These are phyloP conservation scores for Marasmius tenuissimus DNA, from an alignment of 1,284 basidiomycete species.

Conservation along the genomic window DNA sequence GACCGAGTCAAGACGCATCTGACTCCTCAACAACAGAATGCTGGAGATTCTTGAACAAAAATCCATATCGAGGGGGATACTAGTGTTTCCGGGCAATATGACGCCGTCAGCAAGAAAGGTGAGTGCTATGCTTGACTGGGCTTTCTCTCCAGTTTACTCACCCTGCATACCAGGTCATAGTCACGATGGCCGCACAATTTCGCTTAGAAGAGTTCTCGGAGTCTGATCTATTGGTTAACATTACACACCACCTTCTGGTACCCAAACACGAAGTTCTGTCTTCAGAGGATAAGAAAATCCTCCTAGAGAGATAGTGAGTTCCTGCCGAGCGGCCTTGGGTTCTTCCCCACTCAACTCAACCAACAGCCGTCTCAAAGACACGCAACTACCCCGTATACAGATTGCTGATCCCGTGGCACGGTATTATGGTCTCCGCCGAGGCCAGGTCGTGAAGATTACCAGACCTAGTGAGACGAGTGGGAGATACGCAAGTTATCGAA, in stretches of 20 bases:
- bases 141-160: constrained; percentile 5
- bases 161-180: constrained; percentile 66
- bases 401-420: constrained; percentile 94
- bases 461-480: constrained; percentile 96
- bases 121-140: constrained; percentile 17
- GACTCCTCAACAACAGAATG: constrained; percentile 54
- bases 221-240: constrained; percentile 95
- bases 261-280: constrained; percentile 91
- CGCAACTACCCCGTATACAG: constrained; percentile 96
- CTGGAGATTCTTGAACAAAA: constrained; percentile 88
- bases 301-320: constrained; percentile 92
- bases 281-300: constrained; percentile 81
- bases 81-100: constrained; percentile 96
- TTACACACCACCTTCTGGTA: constrained; percentile 94
- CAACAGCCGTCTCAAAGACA: constrained; percentile 91
- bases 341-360: constrained; percentile 15
- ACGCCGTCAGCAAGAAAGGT: constrained; percentile 96
- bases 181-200: constrained; percentile 84
- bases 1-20: constrained; percentile 4
- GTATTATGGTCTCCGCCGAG: constrained; percentile 94
- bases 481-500: constrained; percentile 90
- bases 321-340: constrained; percentile 10
- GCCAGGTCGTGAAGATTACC: constrained; percentile 98
- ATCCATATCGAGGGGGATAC: constrained; percentile 87
- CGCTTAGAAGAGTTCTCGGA: constrained; percentile 96